Conservation (phyloP, 192 early-diverging fungal genomes). For the Umbelopsis isabellina region DNA sequence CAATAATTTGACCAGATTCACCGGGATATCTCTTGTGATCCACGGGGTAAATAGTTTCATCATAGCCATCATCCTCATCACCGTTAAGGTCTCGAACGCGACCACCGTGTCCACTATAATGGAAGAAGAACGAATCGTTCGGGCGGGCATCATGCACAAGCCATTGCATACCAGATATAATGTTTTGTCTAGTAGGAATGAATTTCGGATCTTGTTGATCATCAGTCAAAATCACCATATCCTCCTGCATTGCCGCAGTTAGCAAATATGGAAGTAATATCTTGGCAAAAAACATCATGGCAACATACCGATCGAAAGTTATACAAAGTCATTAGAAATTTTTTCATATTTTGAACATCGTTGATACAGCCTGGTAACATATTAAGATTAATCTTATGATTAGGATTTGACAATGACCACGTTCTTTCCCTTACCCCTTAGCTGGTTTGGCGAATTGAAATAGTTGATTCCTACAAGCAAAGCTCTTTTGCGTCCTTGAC, state of each 20-base stretch:
- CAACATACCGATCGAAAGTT: constrained; percentile 55
- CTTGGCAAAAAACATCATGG: neutral
- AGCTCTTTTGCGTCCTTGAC: constrained; percentile 73
- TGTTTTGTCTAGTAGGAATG: constrained; percentile 76
- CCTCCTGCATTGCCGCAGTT: constrained; percentile 29
- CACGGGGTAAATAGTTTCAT: constrained; percentile 80
- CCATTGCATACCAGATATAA: constrained; percentile 77
- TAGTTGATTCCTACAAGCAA: constrained; percentile 96
- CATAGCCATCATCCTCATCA: constrained; percentile 79
- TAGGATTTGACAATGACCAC: neutral
- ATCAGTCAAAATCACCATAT: constrained; percentile 80
- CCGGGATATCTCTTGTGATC: constrained; percentile 55
- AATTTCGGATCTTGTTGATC: constrained; percentile 66
- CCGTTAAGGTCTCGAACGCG: constrained; percentile 56
- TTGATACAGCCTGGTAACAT: constrained; percentile 73
- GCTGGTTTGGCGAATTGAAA: constrained; percentile 58
- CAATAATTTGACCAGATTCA: constrained; percentile 65
- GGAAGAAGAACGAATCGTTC: constrained; percentile 85
- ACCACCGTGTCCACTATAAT: constrained; percentile 81
- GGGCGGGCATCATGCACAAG: constrained; percentile 72
- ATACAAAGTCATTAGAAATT: constrained; percentile 67
- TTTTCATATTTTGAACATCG: constrained; percentile 79
- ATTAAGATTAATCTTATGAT: neutral
- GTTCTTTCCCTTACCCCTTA: constrained; percentile 43
- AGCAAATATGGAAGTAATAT: neutral